Base-by-base conservation (phyloP, 768 basidiomycete species). In the Tricholoma hemisulphureum region DNA sequence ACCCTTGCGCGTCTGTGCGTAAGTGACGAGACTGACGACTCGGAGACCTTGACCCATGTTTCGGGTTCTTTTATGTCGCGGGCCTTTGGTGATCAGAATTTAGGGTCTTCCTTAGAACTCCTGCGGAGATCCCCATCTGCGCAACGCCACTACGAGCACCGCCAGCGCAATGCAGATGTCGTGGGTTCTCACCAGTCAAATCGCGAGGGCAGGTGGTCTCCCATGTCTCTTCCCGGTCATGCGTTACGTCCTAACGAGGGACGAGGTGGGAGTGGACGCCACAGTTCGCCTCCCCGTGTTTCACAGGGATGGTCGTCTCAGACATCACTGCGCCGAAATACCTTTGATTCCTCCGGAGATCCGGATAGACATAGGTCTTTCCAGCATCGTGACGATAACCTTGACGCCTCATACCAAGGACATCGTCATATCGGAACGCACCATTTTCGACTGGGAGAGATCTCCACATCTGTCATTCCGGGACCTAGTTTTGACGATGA, bases 1-100 rank as follows among this genome's bases (percentile, higher is more conserved):
- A 73, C 79, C 55, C 58, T 84, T 63, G 78, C 78, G 62, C 74
- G 77, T 59, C 72, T 78, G 29, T 73, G 72, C 41, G 69, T 81
- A 49, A 69, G 65, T 48, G 75, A 80, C 60, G 77, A 80, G 49
- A 66, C 67, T 34, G 69, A 69, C 26, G 55, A 65, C 26, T 28
- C 50, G 24, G n/a, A n/a, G n/a, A 50, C 56, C 49, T 26, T 26
- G 45, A 24, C 24, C 45, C 16, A 46, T 46, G 26, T 29, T 26
- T n/a, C 28, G 16, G 26, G 29, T 52, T 52, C 61, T 39, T 37
- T 54, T 34, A 49, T 28, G 26, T 29, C 46, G 8, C 26, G 16
- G 26, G 18, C 46, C 29, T 49, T 28, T 10, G 46, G 16, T 49
- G 28, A 29, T 26, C 46, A 28, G 29, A 49, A 29, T 28, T n/a